Evolutionary conservation across 176 grass and related monocot genomes (phyloP).

Genomic region (Eleusine coracana): DNA sequence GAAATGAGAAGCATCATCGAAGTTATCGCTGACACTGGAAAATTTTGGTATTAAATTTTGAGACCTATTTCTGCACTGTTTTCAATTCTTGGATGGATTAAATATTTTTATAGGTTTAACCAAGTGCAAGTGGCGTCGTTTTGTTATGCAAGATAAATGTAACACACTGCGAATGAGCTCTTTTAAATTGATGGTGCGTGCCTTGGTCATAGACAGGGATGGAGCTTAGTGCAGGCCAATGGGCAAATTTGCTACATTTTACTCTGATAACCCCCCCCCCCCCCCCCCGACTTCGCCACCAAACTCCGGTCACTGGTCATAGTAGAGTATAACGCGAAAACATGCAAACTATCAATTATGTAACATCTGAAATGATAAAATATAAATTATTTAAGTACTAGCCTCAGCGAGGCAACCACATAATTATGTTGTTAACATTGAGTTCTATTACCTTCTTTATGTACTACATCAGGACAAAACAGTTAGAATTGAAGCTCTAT

Average conservation of each 20-base stretch:
- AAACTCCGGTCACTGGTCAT: too few species aligned
- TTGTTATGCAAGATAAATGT: constrained; percentile 8
- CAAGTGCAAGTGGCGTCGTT: not conserved
- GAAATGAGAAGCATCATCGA: constrained; percentile 58
- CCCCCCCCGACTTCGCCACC: too few species aligned
- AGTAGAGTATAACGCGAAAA: constrained; percentile 8
- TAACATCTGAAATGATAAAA: not conserved
- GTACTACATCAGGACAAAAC: not conserved
- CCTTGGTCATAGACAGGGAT: not conserved
- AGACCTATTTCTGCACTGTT: constrained; percentile 1
- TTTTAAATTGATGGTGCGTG: not conserved
- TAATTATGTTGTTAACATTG: constrained; percentile 9
- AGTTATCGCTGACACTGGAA: constrained; percentile 79
- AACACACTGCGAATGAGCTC: not conserved
- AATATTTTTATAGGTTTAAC: constrained; percentile 15
- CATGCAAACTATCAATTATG: not conserved
- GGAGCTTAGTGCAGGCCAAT: too few species aligned
- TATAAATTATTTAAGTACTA: not conserved
- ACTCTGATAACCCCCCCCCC: too few species aligned
- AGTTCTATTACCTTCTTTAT: constrained; percentile 15
- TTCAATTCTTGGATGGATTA: constrained; percentile 21
- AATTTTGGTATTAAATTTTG: constrained; percentile 81
- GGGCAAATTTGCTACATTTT: too few species aligned
- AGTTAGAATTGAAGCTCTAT: constrained; percentile 8
- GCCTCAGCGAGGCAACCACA: not conserved